Evolutionary conservation across 345 rosid species (phyloP), one percentile per base, ranked within the genome.

Genomic region (Brassica rapa): DNA sequence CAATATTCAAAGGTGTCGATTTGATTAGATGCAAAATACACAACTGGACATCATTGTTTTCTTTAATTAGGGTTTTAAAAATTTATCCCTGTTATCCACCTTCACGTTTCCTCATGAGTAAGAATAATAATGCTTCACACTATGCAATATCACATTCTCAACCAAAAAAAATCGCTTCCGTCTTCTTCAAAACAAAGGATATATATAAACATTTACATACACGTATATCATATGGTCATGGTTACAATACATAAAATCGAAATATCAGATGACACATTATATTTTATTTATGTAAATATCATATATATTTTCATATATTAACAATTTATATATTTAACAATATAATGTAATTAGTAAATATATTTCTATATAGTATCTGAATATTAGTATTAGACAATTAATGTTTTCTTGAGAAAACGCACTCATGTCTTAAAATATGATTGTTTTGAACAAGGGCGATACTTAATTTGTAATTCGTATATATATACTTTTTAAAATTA

Each of bases 41-140:
- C 25, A 62, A 43, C 65, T 66, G 77, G 73, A 24, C 69, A 73
- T 79, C 82, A 79, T 73, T 61, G 62, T 68, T 61, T 79, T 73
- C 43, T 33, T 68, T 79, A 73, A 68, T 73, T 73, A 73, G 78
- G 70, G 27, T 33, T 73, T 79, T 51, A 51, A 51, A 29, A 8
- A 19, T 4, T 51, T 24, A 33, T 79, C 82, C 70, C 70, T 73
- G 72, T 68, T 53, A 71, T 35, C 66, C 60, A 68, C 74, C 82
- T 73, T 79, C 82, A 79, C 78, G 78, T 68, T 79, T 79, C 75
- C 75, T 79, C 78, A 73, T 79, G 82, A 62, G 78, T 79, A 79
- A 79, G 75, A 62, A 79, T 79, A 79, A 73, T 73, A 68, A 79
- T 73, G 82, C 78, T 79, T 68, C 82, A 79, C 82, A 79, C 70